These are phyloP conservation scores for Marasmius tenuissimus DNA, from an alignment of 1,284 basidiomycete genomes.

Conservation along the genomic window DNA sequence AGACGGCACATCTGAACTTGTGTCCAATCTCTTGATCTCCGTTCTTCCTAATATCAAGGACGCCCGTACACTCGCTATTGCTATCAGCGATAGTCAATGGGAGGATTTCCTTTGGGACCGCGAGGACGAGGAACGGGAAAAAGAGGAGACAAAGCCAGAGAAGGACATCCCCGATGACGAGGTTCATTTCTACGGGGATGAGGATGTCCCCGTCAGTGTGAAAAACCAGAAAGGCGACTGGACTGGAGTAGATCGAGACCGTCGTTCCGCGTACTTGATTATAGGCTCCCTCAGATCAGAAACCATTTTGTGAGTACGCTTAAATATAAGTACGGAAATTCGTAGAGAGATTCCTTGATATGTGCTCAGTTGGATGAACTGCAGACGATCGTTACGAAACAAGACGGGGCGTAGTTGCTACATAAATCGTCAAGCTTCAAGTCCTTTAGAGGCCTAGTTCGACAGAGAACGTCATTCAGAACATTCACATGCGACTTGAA, in stretches of 20 bases:
- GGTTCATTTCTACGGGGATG: constrained; percentile 54
- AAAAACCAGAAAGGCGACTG: constrained; percentile 59
- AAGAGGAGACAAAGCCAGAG: constrained; percentile 21
- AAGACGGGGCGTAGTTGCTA: too few species aligned
- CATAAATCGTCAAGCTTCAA: too few species aligned
- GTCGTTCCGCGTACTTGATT: constrained; percentile 73
- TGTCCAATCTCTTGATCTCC: constrained; percentile 71
- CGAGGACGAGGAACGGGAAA: constrained; percentile 53
- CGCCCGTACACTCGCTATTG: constrained; percentile 70
- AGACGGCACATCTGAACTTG: constrained; percentile 66
- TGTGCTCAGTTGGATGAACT: not conserved
- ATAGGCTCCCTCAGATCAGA: constrained; percentile 72
- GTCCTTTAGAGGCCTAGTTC: too few species aligned
- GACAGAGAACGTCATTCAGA: too few species aligned
- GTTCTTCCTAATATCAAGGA: constrained; percentile 69
- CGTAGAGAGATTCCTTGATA: not conserved
- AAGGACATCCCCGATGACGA: constrained; percentile 34
- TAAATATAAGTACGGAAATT: not conserved
- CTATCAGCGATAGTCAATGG: constrained; percentile 73
- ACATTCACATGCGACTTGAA: too few species aligned
- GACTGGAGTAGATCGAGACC: constrained; percentile 72
- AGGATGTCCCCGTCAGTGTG: constrained; percentile 36
- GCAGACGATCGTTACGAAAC: not conserved
- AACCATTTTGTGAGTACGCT: constrained; percentile 52
- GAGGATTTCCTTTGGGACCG: constrained; percentile 74